Conservation (phyloP, 2,329 filamentous ascomycete genomes). For the Fusarium sp. region DNA sequence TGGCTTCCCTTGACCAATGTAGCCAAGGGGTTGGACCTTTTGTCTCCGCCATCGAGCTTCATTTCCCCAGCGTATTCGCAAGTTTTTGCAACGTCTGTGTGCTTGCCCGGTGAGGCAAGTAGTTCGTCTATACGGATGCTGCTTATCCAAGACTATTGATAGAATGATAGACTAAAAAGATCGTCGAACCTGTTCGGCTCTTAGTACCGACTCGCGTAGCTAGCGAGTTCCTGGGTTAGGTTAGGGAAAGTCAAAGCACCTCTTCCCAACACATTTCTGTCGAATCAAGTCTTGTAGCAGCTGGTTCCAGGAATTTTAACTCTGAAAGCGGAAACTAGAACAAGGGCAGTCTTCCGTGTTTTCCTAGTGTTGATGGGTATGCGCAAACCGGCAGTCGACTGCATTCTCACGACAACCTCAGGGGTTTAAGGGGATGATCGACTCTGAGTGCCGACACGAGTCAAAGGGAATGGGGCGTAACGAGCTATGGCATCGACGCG, state of each 20-base stretch:
- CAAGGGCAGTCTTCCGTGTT: neutral
- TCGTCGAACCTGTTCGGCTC: constrained; percentile 1
- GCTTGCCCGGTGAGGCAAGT: neutral
- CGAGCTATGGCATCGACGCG: neutral
- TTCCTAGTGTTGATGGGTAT: neutral
- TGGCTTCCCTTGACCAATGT: neutral
- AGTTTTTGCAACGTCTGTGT: neutral
- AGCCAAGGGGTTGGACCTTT: constrained; percentile 4
- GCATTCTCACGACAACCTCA: neutral
- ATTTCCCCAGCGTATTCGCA: neutral
- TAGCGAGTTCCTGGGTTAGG: constrained; percentile 2
- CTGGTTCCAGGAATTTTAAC: neutral
- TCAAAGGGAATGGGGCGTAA: neutral
- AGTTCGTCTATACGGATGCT: neutral
- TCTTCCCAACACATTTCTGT: neutral
- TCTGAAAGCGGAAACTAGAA: neutral
- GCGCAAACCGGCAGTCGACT: neutral
- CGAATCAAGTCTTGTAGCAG: neutral
- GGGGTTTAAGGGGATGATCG: neutral
- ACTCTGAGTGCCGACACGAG: neutral
- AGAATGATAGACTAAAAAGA: neutral
- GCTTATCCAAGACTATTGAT: neutral
- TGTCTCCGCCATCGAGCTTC: neutral
- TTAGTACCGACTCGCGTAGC: constrained; percentile 5
- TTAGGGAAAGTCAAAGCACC: constrained; percentile 2